Evolutionary conservation across 371 early-diverging fungal genomes (phyloP), one percentile per base, ranked within the genome.

Genomic region (Capillidium heterosporum): DNA sequence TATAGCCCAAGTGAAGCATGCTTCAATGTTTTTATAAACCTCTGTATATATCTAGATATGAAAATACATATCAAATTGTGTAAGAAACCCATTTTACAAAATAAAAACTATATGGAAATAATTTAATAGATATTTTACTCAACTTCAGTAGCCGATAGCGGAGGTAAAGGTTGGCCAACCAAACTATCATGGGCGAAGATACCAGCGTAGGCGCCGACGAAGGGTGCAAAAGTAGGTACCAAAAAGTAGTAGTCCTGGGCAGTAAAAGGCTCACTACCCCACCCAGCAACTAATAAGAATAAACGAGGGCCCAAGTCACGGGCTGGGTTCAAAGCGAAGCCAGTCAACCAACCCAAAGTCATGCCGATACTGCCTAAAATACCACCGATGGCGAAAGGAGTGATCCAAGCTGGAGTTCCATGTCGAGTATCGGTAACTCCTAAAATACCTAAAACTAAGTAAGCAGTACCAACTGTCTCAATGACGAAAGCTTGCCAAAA

Each of bases 231-330:
- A 54, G 78, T 67, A 27, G 90, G 88, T 11, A 89, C 78, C 71
- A 81, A 74, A 58, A 82, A 81, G 61, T 81, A 84, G 67, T 79
- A 75, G 53, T 77, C 59, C 57, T 70, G 66, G 17, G 67, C 71
- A 13, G 71, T 71, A 68, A 89, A 84, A 21, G 80, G 78, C 27
- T 72, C 77, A 27, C 62, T 47, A 29, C 88, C 85, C 76, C 84
- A 90, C 24, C 84, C 83, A n/a, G 81, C 84, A 48, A 81, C 57
- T 23, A 78, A 67, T 29, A 84, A 78, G 65, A 88, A 85, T 21
- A 85, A 60, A 50, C 91, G 80, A 13, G 89, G 88, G 8, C 87
- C 91, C 59, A 91, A 62, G 69, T 91, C 91, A 61, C 89, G 80
- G 19, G 91, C 90, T 46, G 91, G 91, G 65, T 91, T 91, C 42